Evolutionary conservation across 164 flowering plant genomes (phyloP), one percentile per base, ranked within the genome.

Genomic region (Aristolochia contorta): DNA sequence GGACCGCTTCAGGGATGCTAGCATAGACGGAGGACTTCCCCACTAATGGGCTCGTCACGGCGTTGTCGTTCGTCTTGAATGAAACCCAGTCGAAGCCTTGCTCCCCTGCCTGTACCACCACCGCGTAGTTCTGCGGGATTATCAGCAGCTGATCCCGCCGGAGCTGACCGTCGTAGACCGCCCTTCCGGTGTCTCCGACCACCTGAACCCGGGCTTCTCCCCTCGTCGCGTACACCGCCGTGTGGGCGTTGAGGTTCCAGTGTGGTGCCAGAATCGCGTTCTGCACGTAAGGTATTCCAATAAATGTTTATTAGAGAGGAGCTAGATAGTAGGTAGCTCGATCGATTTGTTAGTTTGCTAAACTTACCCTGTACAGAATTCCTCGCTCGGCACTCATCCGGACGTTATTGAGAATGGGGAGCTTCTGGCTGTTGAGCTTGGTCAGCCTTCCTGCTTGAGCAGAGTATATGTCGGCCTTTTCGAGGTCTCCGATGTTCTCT

Each of bases 381-480:
- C 75, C 82, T 60, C 68, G 77, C 69, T 76, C 76, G 0, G 78
- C 79, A 41, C 84, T 79, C 73, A 81, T 53, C 64, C 60, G 75
- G 30, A 77, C 5, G 65, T 4, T 32, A 19, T 25, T 4, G 19
- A 81, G 77, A 37, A 79, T 70, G 19, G 83, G 81, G 25, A 81
- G 81, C 56, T 72, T 75, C 15, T 63, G 41, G 24, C 32, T 46
- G 61, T 75, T 78, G 12, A 70, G 69, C 1, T 47, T 25, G 63
- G 59, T 57, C 50, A 79, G 64, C 12, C 74, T 51, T 12, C 83
- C 83, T 0, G 71, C 83, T 6, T 67, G 66, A 20, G 67, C 41
- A 0, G 68, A 43, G 60, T 47, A 71, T 6, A 68, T 45, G 16
- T 77, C 75, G 6, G 78, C 72, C 13, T 69, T 69, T 25, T 46